Conservation (phyloP, 768 basidiomycete genomes). For the Naematelia encephala region DNA sequence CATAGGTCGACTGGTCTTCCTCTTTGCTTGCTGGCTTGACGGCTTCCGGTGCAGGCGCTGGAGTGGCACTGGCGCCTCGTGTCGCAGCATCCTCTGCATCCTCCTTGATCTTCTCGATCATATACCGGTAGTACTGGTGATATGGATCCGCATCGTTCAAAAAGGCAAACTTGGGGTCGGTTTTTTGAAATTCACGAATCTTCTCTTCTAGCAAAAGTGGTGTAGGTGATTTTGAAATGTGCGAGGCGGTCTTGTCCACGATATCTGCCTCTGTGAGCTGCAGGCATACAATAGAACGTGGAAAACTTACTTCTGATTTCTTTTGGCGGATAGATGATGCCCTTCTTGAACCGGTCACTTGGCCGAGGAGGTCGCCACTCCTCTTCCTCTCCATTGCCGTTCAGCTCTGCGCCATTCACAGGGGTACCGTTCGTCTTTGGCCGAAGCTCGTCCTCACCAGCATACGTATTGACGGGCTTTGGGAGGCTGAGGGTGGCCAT, state of each 20-base stretch:
- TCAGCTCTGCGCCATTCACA: constrained; percentile 47
- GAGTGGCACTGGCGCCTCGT: constrained; percentile 19
- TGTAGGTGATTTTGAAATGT: constrained; percentile 89
- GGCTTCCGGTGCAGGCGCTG: constrained; percentile 14
- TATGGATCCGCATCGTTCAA: constrained; percentile 95
- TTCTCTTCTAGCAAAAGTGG: constrained; percentile 92
- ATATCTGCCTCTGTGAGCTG: constrained; percentile 60
- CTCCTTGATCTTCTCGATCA: constrained; percentile 73
- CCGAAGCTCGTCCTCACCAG: constrained; percentile 40
- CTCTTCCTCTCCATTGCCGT: constrained; percentile 54
- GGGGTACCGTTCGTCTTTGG: constrained; percentile 25
- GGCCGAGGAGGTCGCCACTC: constrained; percentile 48
- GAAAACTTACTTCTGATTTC: constrained; percentile 78
- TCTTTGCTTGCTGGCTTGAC: constrained; percentile 10
- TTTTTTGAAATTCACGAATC: constrained; percentile 91
- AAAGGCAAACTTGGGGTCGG: constrained; percentile 98
- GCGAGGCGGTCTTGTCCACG: constrained; percentile 89
- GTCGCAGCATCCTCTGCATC: constrained; percentile 44
- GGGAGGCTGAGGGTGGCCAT: constrained; percentile 47
- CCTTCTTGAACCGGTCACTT: constrained; percentile 63
- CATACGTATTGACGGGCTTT: constrained; percentile 44
- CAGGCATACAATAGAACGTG: not conserved
- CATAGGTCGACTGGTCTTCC: constrained; percentile 57
- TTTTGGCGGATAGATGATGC: constrained; percentile 91
- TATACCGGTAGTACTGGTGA: constrained; percentile 95